Evolutionary conservation across 129 eudicot genomes (phyloP).

Genomic region (Artemisia tridentata): DNA sequence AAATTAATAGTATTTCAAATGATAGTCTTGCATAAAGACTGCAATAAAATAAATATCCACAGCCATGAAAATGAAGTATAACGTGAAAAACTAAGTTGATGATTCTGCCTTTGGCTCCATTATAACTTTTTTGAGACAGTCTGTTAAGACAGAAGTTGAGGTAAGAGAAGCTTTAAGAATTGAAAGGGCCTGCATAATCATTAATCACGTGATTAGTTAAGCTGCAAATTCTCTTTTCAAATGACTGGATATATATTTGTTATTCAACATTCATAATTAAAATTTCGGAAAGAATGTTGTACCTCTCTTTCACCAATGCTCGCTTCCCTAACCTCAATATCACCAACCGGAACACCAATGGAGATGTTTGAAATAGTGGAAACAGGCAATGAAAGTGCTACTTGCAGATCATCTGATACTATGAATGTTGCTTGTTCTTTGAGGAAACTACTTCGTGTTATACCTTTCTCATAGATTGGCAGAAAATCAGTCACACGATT

Average conservation of each 20-base stretch:
- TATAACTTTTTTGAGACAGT: neutral
- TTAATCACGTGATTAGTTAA: too few relatives aligned
- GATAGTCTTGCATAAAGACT: too few relatives aligned
- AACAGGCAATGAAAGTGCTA: constrained; percentile 15
- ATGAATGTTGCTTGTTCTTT: constrained; percentile 24
- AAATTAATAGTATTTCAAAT: too few relatives aligned
- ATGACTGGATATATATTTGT: too few relatives aligned
- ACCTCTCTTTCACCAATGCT: constrained; percentile 41
- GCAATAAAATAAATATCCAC: too few relatives aligned
- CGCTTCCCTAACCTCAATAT: constrained; percentile 37
- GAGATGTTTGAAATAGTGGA: constrained; percentile 27
- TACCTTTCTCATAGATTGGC: too few relatives aligned
- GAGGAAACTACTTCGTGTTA: constrained; percentile 1
- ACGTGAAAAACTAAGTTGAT: neutral
- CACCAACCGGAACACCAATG: constrained; percentile 23
- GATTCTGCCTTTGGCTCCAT: constrained; percentile 5
- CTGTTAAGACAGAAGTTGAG: neutral
- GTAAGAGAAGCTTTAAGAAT: constrained; percentile 20
- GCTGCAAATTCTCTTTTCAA: too few relatives aligned
- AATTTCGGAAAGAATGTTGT: neutral
- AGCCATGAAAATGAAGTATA: too few relatives aligned
- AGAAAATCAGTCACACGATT: neutral
- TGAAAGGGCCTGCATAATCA: constrained; percentile 23
- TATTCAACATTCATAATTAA: too few relatives aligned
- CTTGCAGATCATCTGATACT: constrained; percentile 35